Percentiles rank a stretch among this genome's conserved stretches.
Conservation (phyloP, 2,329 filamentous ascomycete genomes). For the Cadophora luteo-olivacea region DNA sequence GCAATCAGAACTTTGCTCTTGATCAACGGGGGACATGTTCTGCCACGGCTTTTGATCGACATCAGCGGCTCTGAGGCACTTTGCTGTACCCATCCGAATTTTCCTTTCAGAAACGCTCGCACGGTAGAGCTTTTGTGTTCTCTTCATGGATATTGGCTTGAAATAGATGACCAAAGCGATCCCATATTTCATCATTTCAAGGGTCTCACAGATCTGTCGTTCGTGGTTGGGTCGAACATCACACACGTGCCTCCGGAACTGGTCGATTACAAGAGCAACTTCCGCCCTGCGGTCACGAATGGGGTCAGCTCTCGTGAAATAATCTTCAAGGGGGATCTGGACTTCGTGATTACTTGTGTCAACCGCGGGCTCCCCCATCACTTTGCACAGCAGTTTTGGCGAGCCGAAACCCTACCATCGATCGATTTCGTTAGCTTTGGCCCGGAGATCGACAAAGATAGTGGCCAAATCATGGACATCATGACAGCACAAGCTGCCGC, state of each 20-base stretch:
- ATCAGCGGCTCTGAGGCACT: neutral
- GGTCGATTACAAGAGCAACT: neutral
- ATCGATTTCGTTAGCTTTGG: slow-evolving; percentile 5
- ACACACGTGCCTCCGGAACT: neutral
- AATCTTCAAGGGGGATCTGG: neutral
- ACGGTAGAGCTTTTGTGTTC: too few relatives aligned
- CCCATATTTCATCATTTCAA: neutral
- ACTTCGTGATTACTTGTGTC: neutral
- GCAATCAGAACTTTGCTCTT: neutral
- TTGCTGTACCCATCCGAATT: neutral
- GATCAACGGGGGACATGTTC: too few relatives aligned
- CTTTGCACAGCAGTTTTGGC: neutral
- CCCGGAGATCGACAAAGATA: too few relatives aligned
- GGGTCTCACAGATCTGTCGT: neutral
- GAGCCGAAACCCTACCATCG: neutral
- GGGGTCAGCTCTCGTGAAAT: neutral
- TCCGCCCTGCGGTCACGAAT: neutral
- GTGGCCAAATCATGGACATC: neutral
- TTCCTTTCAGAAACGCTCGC: too few relatives aligned
- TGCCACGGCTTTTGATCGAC: neutral
- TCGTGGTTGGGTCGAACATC: neutral
- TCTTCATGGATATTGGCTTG: too few relatives aligned
- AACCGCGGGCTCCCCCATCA: neutral
- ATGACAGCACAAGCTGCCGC: neutral
- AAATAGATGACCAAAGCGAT: too few relatives aligned